phyloP scores from a whole-genome alignment of 257 asterid genomes.

The Solanum bulbocastanum region DNA sequence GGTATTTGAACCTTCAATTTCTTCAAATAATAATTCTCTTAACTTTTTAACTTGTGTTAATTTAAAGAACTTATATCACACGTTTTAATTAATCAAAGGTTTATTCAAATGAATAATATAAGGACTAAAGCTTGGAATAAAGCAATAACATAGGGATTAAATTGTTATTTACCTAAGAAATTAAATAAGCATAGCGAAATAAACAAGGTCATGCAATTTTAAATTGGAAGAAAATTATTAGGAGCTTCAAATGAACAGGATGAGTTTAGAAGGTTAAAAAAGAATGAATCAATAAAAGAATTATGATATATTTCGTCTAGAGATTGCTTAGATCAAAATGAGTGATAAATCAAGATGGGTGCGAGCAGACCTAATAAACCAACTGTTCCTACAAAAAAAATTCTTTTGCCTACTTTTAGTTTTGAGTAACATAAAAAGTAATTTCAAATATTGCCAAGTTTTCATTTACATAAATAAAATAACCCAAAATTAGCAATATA shows the following conservation, averaged over 20 bases:
- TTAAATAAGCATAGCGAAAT: background rate
- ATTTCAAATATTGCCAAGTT: too few relatives aligned
- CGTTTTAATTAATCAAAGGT: background rate
- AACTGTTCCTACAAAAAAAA: accelerated
- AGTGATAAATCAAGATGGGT: background rate
- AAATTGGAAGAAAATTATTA: background rate
- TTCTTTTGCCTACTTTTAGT: background rate
- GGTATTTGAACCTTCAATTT: background rate
- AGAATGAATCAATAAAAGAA: background rate
- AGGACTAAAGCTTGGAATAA: too few relatives aligned
- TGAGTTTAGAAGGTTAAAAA: background rate
- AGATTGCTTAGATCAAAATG: background rate
- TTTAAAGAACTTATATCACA: background rate
- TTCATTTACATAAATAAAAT: too few relatives aligned
- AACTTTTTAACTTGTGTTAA: accelerated
- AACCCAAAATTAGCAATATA: background rate
- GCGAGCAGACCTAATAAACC: background rate
- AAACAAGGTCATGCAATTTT: background rate
- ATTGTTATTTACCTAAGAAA: background rate
- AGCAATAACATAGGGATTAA: background rate
- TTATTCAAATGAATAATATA: background rate
- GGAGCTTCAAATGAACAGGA: background rate
- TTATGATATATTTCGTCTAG: background rate
- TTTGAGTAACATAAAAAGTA: too few relatives aligned
- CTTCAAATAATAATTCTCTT: accelerated